Evolutionary conservation across 2,329 filamentous ascomycete species (phyloP).

Genomic region (Lachnum nothofagi): DNA sequence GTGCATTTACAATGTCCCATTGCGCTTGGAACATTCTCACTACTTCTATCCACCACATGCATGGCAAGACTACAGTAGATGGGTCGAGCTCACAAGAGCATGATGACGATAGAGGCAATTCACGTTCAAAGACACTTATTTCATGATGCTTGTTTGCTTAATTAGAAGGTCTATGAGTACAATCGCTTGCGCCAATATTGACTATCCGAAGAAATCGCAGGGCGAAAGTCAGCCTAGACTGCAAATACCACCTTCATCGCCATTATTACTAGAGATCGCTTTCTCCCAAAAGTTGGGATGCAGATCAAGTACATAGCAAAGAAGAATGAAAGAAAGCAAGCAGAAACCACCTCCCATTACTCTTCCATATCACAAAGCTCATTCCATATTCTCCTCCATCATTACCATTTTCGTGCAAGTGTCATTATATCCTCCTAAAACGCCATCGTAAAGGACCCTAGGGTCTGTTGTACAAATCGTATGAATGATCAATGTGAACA

Average conservation of each 20-base stretch:
- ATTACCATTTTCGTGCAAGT: neutral
- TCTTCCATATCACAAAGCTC: neutral
- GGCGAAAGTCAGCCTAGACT: neutral
- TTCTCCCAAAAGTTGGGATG: neutral
- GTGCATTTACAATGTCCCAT: no score
- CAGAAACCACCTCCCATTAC: neutral
- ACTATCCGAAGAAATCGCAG: neutral
- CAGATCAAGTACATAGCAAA: neutral
- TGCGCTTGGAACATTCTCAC: no score
- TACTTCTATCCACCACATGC: no score
- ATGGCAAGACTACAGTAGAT: no score
- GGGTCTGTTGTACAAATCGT: neutral
- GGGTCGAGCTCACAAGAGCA: neutral
- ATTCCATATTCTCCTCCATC: neutral
- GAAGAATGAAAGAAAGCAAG: neutral
- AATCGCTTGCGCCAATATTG: neutral
- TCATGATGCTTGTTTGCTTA: neutral
- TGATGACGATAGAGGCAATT: neutral
- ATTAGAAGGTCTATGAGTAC: neutral
- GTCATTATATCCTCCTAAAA: neutral
- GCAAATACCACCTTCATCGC: neutral
- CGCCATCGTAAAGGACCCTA: neutral
- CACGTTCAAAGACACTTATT: neutral
- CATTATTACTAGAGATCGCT: neutral
- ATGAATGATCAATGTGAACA: neutral